A percentile compares a stretch with the other conserved stretches of the same genome.
Conservation (phyloP, 2,329 filamentous ascomycete genomes). For the Trichoderma sp. region DNA sequence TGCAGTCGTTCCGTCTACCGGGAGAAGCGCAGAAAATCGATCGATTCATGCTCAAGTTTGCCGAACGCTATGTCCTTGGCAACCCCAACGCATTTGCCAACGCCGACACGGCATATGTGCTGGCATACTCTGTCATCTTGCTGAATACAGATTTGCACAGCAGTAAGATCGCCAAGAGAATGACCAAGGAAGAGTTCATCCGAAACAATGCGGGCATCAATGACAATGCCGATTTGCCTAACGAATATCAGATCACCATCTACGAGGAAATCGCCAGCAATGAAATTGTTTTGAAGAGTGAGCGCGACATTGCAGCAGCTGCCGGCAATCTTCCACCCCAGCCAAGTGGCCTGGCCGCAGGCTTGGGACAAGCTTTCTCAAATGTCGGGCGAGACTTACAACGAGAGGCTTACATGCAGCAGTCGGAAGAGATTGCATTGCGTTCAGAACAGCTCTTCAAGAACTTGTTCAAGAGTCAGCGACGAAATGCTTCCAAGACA, state of each 20-base stretch:
- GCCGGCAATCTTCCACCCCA: constrained; percentile 60
- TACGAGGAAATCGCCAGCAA: constrained; percentile 89
- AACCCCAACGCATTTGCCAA: constrained; percentile 98
- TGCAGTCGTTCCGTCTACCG: constrained; percentile 91
- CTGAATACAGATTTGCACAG: constrained; percentile 96
- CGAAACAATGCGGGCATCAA: constrained; percentile 99
- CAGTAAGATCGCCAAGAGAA: constrained; percentile 74
- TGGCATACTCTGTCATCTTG: constrained; percentile 95
- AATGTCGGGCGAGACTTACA: constrained; percentile 90
- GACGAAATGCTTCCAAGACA: constrained; percentile 68
- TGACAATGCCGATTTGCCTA: constrained; percentile 86
- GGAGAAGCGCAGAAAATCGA: constrained; percentile 99
- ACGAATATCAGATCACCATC: constrained; percentile 85
- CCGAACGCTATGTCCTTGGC: constrained; percentile 88
- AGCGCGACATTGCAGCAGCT: constrained; percentile 83
- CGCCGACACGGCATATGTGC: constrained; percentile 93
- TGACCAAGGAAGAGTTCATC: constrained; percentile 97
- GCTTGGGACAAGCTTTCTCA: constrained; percentile 83
- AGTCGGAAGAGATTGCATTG: constrained; percentile 84
- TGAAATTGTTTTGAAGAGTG: constrained; percentile 92
- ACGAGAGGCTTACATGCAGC: constrained; percentile 88
- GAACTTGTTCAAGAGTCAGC: constrained; percentile 84
- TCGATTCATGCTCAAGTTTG: constrained; percentile 98
- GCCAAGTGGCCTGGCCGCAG: constrained; percentile 70
- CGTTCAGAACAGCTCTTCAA: constrained; percentile 84